A percentile compares a stretch with the other conserved stretches of the same genome.
Evolutionary conservation across 768 basidiomycete species (phyloP).

Genomic region (Trametes sanguinea): DNA sequence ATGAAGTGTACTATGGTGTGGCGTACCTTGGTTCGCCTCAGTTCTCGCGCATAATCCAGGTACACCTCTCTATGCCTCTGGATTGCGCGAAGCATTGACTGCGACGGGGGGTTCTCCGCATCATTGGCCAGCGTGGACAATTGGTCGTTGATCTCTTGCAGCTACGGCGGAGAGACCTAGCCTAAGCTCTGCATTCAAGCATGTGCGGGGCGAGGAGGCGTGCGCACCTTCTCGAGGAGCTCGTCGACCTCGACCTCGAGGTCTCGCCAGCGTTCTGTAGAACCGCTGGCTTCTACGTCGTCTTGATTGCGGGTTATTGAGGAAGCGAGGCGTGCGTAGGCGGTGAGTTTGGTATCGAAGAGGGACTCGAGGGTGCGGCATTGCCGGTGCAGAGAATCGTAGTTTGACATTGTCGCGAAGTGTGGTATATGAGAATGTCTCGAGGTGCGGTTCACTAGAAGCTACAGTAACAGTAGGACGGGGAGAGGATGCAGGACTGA

Average conservation of each 20-base stretch:
- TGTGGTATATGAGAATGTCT: background rate
- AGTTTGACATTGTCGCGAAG: conserved; percentile 61
- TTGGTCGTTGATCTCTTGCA: conserved; percentile 85
- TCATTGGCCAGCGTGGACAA: conserved; percentile 66
- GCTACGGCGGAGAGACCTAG: conserved; percentile 44
- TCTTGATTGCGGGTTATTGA: conserved; percentile 54
- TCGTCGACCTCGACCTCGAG: conserved; percentile 87
- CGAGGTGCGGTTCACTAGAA: background rate
- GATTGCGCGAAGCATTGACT: conserved; percentile 85
- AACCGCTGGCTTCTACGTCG: conserved; percentile 72
- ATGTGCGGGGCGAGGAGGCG: background rate
- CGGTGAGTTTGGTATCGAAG: conserved; percentile 87
- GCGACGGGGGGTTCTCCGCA: conserved; percentile 69
- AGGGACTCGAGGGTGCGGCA: conserved; percentile 92
- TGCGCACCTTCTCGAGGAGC: conserved; percentile 75
- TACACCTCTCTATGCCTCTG: conserved; percentile 90
- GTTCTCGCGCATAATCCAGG: conserved; percentile 84
- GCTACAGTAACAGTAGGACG: background rate
- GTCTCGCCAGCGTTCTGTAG: conserved; percentile 75
- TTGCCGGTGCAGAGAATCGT: conserved; percentile 89
- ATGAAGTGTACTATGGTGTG: too few relatives aligned
- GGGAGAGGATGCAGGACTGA: background rate
- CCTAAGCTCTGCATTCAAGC: conserved; percentile 20
- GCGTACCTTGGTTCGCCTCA: conserved; percentile 81
- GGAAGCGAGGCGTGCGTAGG: conserved; percentile 86